Percentiles rank a stretch among this genome's conserved stretches.
Evolutionary conservation across 345 rosid genomes (phyloP).

Genomic region (Hypericum perforatum): DNA sequence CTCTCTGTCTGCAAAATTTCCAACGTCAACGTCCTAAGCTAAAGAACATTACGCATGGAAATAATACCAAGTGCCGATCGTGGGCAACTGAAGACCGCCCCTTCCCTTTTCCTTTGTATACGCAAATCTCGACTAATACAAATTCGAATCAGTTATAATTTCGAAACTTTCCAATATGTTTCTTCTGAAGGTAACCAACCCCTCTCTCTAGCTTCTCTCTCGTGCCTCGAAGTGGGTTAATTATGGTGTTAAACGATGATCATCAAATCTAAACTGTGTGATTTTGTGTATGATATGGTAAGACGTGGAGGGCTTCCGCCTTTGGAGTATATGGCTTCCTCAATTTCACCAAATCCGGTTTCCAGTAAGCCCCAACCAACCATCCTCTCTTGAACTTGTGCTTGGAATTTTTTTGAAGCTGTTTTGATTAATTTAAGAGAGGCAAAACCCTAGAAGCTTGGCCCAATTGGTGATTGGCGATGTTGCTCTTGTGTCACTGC

Average conservation of each 20-base stretch:
- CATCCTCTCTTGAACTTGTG: not conserved
- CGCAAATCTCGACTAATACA: too few relatives aligned
- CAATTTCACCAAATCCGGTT: slow-evolving; percentile 73
- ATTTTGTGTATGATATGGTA: not conserved
- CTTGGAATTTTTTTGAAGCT: not conserved
- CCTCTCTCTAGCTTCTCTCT: not conserved
- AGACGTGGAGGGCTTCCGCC: slow-evolving; percentile 75
- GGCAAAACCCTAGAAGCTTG: too few relatives aligned
- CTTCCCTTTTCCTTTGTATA: too few relatives aligned
- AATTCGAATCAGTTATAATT: slow-evolving; percentile 7
- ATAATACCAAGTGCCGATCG: too few relatives aligned
- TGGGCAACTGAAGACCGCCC: too few relatives aligned
- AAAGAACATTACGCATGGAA: too few relatives aligned
- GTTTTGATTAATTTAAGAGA: too few relatives aligned
- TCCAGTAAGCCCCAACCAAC: slow-evolving; percentile 71
- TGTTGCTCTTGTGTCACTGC: too few relatives aligned
- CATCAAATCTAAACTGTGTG: not conserved
- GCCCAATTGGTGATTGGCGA: too few relatives aligned
- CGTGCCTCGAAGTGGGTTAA: not conserved
- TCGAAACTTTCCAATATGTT: slow-evolving; percentile 40
- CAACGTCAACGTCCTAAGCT: too few relatives aligned
- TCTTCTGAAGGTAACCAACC: slow-evolving; percentile 42
- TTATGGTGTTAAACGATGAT: not conserved
- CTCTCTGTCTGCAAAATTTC: too few relatives aligned
- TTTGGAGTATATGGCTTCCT: slow-evolving; percentile 67